Evolutionary conservation across 1,139 yeast genomes (phyloP), one percentile per base, ranked within the genome.

Genomic region (Pichia sp.): DNA sequence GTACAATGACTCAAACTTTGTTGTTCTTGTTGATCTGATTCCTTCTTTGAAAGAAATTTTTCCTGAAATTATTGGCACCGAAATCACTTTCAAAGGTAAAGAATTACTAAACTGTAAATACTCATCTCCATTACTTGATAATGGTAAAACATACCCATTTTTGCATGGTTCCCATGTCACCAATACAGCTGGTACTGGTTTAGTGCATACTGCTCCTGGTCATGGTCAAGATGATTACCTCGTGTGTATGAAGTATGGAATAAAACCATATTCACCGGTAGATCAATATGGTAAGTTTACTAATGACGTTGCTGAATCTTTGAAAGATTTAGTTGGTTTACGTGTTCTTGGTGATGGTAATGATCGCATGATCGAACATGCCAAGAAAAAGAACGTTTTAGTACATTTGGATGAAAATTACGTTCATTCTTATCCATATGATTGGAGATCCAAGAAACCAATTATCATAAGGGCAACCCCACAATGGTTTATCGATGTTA

Each of bases 131-230:
- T 64, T 84, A 3, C 44, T 46, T 10, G 35, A 39, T 10, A 48
- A 51, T 25, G 42, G 38, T 23, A 22, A 36, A 3, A 44, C 46
- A 1, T 72, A 69, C 47, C 94, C 94, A 0, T 66, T 93, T 5
- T 52, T 89, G 2, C 79, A 77, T 45, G 97, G 94, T 3, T 76
- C 72, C 39, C 95, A 89, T 62, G 97, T 93, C 11, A 78, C 88
- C 1, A 74, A 75, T 39, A 54, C 72, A 2, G 79, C 94, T 0
- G 99, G 99, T 62, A 86, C 98, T 0, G 99, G 98, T 2, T 64
- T 93, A 14, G 99, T 91, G 1, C 99, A 91, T 56, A 84, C 88
- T 15, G 97, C 98, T 0, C 97, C 98, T 2, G 97, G 96, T 0
- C 98, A 91, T 60, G 99, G 99, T 52, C 77, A 81, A 54, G 98